phyloP scores from a whole-genome alignment of 805 yeast species.

The Saccharomycopsis amapae region DNA sequence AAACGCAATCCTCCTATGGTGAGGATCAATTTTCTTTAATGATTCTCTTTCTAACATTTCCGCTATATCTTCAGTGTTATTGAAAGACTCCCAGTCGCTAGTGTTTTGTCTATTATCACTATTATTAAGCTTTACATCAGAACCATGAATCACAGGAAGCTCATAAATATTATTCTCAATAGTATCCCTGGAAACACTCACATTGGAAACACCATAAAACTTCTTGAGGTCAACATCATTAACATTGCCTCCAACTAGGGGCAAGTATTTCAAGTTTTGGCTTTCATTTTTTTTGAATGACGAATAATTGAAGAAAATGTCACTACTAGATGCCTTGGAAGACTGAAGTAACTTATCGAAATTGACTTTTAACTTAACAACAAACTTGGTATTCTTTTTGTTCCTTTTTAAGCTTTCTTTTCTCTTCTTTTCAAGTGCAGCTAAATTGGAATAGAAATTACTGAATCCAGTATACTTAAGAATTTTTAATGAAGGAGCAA shows the following conservation, averaged over 20 bases:
- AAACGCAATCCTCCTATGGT: slow-evolving; percentile 35
- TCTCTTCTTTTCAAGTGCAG: neutral
- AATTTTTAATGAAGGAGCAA: slow-evolving; percentile 55
- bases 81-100: no score
- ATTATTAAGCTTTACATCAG: no score
- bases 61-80: neutral
- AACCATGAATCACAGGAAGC: slow-evolving; percentile 14
- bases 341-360: slow-evolving; percentile 3
- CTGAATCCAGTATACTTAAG: slow-evolving; percentile 57
- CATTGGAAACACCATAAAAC: slow-evolving; percentile 8
- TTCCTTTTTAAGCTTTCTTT: neutral
- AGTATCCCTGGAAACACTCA: neutral
- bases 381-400: neutral
- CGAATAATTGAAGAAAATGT: slow-evolving; percentile 8
- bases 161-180: slow-evolving; percentile 2
- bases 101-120: no score
- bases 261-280: neutral
- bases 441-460: slow-evolving; percentile 24
- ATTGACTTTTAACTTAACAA: slow-evolving; percentile 10
- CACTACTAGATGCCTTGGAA: neutral
- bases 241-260: neutral
- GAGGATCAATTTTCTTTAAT: slow-evolving; percentile 3
- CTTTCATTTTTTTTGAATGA: slow-evolving; percentile 4
- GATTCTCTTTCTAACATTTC: slow-evolving; percentile 6
- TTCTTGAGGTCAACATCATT: neutral